Percentiles rank a stretch among this genome's conserved stretches.
Evolutionary conservation across 169 alveolate species (phyloP).

Genomic region (Eimeria necatrix): DNA sequence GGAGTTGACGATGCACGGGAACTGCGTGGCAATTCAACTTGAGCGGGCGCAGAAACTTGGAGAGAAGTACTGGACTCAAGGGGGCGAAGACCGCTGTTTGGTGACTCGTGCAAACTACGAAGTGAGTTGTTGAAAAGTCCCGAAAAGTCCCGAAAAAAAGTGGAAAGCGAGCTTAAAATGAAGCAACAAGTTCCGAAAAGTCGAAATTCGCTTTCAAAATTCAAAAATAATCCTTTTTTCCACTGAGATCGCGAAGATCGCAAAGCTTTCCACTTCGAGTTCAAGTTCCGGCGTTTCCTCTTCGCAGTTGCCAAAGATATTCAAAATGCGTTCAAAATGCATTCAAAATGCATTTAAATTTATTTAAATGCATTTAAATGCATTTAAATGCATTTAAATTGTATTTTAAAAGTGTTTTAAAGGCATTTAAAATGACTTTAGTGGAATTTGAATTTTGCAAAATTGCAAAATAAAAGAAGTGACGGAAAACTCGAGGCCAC

Average conservation of each 20-base stretch:
- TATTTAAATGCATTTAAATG: too few relatives aligned
- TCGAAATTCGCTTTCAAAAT: not conserved
- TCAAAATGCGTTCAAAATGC: not conserved
- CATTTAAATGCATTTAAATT: too few relatives aligned
- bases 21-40: conserved; percentile 78
- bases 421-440: not conserved
- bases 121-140: too few relatives aligned
- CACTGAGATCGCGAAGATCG: too few relatives aligned
- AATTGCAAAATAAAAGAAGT: not conserved
- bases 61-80: conserved; percentile 83
- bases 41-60: conserved; percentile 79
- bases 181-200: not conserved
- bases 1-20: conserved; percentile 82
- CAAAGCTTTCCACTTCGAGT: too few relatives aligned
- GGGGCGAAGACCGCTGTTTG: conserved; percentile 80
- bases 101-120: conserved; percentile 78
- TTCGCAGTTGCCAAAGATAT: not conserved
- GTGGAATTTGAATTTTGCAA: not conserved
- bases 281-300: too few relatives aligned
- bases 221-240: too few relatives aligned
- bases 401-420: too few relatives aligned
- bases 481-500: not conserved
- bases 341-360: too few relatives aligned
- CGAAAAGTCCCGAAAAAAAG: too few relatives aligned
- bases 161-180: not conserved